phyloP scores from a whole-genome alignment of 768 basidiomycete species.

The Lactifluus hygrophoroides region DNA sequence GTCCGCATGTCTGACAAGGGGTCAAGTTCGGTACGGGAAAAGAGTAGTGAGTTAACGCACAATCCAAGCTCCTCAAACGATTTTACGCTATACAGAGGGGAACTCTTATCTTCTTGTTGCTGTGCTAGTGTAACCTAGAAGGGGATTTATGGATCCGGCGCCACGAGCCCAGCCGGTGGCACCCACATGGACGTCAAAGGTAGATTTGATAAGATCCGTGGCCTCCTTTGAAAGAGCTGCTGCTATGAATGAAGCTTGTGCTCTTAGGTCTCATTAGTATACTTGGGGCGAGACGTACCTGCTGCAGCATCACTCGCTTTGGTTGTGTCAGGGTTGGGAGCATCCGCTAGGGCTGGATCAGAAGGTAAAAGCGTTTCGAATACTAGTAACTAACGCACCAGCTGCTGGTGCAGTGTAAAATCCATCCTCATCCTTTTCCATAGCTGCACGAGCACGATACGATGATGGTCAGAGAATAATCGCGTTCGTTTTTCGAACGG shows the following conservation, averaged over 20 bases:
- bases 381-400: slow-evolving; percentile 30
- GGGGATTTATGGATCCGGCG: background rate
- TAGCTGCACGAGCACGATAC: slow-evolving; percentile 22
- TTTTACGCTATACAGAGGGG: slow-evolving; percentile 90
- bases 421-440: slow-evolving; percentile 75
- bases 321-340: background rate
- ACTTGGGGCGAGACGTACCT: background rate
- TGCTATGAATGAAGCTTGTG: background rate
- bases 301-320: background rate
- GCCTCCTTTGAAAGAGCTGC: slow-evolving; percentile 19
- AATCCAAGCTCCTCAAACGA: slow-evolving; percentile 93
- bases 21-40: slow-evolving; percentile 3
- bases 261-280: background rate
- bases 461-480: background rate
- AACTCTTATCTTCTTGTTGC: slow-evolving; percentile 91
- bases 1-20: slow-evolving; percentile 57
- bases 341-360: background rate
- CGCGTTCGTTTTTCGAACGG: background rate
- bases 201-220: slow-evolving; percentile 66
- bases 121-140: slow-evolving; percentile 88
- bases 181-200: slow-evolving; percentile 73
- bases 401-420: slow-evolving; percentile 53
- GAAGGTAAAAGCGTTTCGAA: background rate
- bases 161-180: background rate
- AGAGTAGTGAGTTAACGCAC: slow-evolving; percentile 70